Percentiles rank a stretch among this genome's conserved stretches.
Evolutionary conservation across 1,284 basidiomycete genomes (phyloP).

Genomic region (Papiliotrema nemorosa): DNA sequence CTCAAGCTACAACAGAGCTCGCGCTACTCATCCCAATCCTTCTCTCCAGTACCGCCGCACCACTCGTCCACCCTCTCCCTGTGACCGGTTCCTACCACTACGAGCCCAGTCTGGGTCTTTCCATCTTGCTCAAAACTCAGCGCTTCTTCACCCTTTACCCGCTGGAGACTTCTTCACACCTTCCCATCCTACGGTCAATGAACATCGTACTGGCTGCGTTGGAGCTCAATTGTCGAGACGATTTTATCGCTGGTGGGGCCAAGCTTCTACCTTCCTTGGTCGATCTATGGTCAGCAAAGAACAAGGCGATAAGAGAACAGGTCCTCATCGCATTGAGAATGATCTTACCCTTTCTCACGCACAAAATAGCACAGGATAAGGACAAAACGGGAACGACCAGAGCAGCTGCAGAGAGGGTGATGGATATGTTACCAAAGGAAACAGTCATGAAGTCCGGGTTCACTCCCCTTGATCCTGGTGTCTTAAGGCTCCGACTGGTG

Average conservation of each 20-base stretch:
- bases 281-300: constrained; percentile 70
- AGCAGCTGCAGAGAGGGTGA: constrained; percentile 55
- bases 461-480: constrained; percentile 59
- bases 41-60: constrained; percentile 54
- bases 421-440: constrained; percentile 58
- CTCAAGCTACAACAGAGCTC: constrained; percentile 58
- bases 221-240: constrained; percentile 64
- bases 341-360: constrained; percentile 67
- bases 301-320: constrained; percentile 60
- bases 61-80: constrained; percentile 26
- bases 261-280: constrained; percentile 64
- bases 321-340: constrained; percentile 62
- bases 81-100: neutral
- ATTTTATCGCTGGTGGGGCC: constrained; percentile 60
- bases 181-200: constrained; percentile 65
- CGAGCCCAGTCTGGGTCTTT: constrained; percentile 49
- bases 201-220: constrained; percentile 66
- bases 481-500: constrained; percentile 15
- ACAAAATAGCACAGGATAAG: constrained; percentile 21
- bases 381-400: constrained; percentile 39
- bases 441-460: constrained; percentile 61
- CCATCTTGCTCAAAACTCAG: constrained; percentile 62
- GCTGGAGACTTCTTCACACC: constrained; percentile 67
- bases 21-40: constrained; percentile 64
- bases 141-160: constrained; percentile 63